Conservation (phyloP, 768 basidiomycete genomes). For the Leucosporidium yakuticum region DNA sequence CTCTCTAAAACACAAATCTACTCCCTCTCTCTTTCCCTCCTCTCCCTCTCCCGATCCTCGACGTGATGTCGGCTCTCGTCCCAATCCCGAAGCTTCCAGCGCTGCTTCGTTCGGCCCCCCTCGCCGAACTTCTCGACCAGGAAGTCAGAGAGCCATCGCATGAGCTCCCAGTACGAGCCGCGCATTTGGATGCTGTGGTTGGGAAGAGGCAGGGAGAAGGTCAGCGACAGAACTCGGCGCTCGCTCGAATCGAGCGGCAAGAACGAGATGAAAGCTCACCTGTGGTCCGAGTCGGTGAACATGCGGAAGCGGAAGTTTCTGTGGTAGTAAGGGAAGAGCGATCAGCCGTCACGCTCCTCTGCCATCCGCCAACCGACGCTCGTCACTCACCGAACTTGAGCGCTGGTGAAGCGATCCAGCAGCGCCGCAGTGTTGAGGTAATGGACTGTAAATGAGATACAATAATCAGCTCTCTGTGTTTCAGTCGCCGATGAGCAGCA, state of each 20-base stretch:
- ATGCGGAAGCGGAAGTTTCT: slow-evolving; percentile 73
- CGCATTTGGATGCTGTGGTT: slow-evolving; percentile 56
- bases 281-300: slow-evolving; percentile 96
- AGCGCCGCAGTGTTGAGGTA: slow-evolving; percentile 83
- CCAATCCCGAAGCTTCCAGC: slow-evolving; percentile 17
- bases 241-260: neutral
- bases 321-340: neutral
- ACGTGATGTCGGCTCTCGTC: too few relatives aligned
- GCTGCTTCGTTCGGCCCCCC: slow-evolving; percentile 26
- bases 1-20: too few relatives aligned
- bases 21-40: too few relatives aligned
- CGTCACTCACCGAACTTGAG: slow-evolving; percentile 53
- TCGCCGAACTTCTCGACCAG: slow-evolving; percentile 27
- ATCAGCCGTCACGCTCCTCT: neutral
- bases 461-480: too few relatives aligned
- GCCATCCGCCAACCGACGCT: too few relatives aligned
- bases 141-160: slow-evolving; percentile 77
- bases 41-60: too few relatives aligned
- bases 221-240: neutral
- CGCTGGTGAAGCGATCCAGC: slow-evolving; percentile 84
- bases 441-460: slow-evolving; percentile 54
- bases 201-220: neutral
- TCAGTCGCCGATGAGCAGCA: neutral
- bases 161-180: slow-evolving; percentile 76
- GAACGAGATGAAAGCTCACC: too few relatives aligned